Evolutionary conservation across 495 filamentous ascomycete species (phyloP), one percentile per base, ranked within the genome.

Genomic region (Penicillium mononematosum): DNA sequence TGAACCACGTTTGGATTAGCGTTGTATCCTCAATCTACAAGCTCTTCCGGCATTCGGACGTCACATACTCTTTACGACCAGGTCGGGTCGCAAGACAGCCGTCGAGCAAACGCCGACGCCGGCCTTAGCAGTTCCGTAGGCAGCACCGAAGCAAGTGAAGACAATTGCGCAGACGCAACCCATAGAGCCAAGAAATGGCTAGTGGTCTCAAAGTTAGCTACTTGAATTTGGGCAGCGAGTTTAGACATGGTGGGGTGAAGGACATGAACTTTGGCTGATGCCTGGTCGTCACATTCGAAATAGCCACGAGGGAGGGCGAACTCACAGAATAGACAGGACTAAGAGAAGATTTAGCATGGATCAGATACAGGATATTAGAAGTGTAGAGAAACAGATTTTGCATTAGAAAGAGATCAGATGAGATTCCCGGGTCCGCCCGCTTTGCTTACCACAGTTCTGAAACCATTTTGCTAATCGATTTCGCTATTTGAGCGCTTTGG

Each of bases 151-250:
- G 82, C 93, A 98, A 71, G 93, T 96, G 83, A 98, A 97, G 67
- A 97, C 91, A 74, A 98, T 97, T 73, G 94, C 90, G 61, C 90
- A 90, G 55, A 92, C 95, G 83, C 94, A 99, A 72, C 94, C 94
- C 88, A 98, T 94, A 73, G 92, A 91, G 81, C 95, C 93, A 75
- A 99, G 97, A 81, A 98, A 99, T 72, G 94, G 94, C 94, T 95
- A 69, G 12, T 56, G 71, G 51, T 39, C 14, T 16, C 19, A 27
- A 55, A 45, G 55, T 71, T 58, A 74, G 68, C 60, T 4, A 14
- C 14, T 16, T 16, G 1, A 36, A 5, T 36, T 5, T 0, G 12
- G 12, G 34, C 4, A 16, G 12, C 5, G 5, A 6, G 14, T 36
- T 36, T 16, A 36, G 60, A 4, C 22, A 24, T 4, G 22, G 22